Evolutionary conservation across 2,329 filamentous ascomycete genomes (phyloP), one percentile per base, ranked within the genome.

Genomic region (Fusarium sororula): DNA sequence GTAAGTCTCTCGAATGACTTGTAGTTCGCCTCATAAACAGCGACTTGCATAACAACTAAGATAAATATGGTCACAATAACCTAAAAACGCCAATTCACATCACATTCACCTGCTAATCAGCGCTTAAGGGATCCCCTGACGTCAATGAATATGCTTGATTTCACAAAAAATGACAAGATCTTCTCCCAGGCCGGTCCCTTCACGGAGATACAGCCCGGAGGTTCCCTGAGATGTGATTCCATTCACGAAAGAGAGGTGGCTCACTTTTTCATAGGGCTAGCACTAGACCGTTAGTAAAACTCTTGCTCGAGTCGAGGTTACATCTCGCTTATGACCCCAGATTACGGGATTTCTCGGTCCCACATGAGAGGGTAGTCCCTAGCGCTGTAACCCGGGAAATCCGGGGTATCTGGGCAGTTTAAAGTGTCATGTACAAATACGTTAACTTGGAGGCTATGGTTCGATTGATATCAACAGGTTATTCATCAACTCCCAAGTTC

Each of bases 11-110:
- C 11, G 5, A 35, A 24, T 4, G 2, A 35, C 48, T 24, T 18
- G 17, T n/a, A 51, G 6, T 24, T 51, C 22, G 6, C 7, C 15
- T 51, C 7, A 17, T 7, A 11, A 13, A 9, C 1, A 10, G 8
- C 22, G 22, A 24, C 30, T 2, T 35, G 17, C 30, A 35, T 51
- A 17, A 4, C 3, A 14, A 24, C 48, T 51, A 51, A 11, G 48
- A 24, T 51, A 10, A 20, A 51, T 11, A 7, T 10, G 30, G 30
- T 5, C 22, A 20, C 30, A 51, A 35, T 20, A 51, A 35, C 48
- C 48, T 35, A 20, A 35, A 24, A 35, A 13, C 0, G 3, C 12
- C 6, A 10, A 3, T 4, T 24, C 0, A 5, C 1, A 14, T 18
- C 15, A 24, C 15, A 14, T 20, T 7, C 3, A 44, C 9, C 22